phyloP scores from a whole-genome alignment of 305 asterid genomes.

The Fraxinus latifolia region DNA sequence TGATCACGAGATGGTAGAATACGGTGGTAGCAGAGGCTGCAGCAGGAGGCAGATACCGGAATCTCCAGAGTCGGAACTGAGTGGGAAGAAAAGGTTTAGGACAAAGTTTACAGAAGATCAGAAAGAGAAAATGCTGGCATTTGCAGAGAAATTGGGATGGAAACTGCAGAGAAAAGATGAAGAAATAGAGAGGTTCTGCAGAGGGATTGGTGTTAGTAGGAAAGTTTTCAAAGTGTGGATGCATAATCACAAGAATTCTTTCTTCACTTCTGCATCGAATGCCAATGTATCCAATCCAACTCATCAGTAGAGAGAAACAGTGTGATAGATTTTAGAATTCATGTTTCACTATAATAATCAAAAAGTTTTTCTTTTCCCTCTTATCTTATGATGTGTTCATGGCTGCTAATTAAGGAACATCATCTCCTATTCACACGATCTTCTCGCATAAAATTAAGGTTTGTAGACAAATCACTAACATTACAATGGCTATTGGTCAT shows the following conservation, averaged over 20 bases:
- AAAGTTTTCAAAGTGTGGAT: conserved; percentile 75
- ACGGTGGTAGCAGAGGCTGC: background rate
- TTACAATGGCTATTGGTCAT: background rate
- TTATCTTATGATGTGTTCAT: background rate
- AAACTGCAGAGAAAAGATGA: conserved; percentile 48
- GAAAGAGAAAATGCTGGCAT: conserved; percentile 58
- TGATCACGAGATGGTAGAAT: conserved; percentile 18
- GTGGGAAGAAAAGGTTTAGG: conserved; percentile 52
- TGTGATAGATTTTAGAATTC: background rate
- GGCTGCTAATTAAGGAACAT: background rate
- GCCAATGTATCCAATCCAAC: conserved; percentile 58
- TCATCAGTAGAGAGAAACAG: conserved; percentile 14
- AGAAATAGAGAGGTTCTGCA: conserved; percentile 55
- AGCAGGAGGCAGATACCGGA: conserved; percentile 10
- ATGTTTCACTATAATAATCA: background rate
- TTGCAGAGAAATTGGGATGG: conserved; percentile 70
- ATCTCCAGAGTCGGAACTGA: conserved; percentile 31
- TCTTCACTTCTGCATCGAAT: conserved; percentile 27
- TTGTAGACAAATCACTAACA: background rate
- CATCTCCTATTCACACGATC: background rate
- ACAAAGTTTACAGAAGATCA: conserved; percentile 61
- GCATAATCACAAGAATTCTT: conserved; percentile 60
- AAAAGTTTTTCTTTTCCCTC: no score
- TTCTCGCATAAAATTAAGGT: background rate
- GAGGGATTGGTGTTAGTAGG: conserved; percentile 53